Evolutionary conservation across 2,329 filamentous ascomycete genomes (phyloP).

Genomic region (Arthrobotrys entomopaga): DNA sequence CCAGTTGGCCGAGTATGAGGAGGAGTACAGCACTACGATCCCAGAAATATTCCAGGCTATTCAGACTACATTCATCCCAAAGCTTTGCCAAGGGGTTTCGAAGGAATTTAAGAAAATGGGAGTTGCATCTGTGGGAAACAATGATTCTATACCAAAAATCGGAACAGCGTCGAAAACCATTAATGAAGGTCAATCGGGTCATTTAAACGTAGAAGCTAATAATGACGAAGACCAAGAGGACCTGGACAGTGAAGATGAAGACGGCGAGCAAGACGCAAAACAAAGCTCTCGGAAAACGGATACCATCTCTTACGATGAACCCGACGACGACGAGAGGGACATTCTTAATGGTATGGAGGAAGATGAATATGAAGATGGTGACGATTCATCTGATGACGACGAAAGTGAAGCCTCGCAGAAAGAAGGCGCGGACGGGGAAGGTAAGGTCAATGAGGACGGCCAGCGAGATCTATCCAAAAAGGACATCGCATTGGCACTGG

Average conservation of each 20-base stretch:
- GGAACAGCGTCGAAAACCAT: conserved; percentile 68
- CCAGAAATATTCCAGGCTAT: conserved; percentile 81
- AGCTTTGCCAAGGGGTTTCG: conserved; percentile 75
- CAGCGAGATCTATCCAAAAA: conserved; percentile 38
- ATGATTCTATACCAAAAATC: conserved; percentile 80
- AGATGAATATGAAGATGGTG: conserved; percentile 69
- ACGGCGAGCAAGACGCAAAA: conserved; percentile 82
- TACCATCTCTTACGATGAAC: conserved; percentile 84
- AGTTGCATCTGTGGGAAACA: conserved; percentile 69
- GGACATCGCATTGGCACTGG: conserved; percentile 31
- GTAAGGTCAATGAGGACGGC: neutral
- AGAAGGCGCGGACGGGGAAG: conserved; percentile 50
- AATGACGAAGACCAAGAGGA: conserved; percentile 61
- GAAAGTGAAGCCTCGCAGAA: conserved; percentile 60
- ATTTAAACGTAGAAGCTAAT: conserved; percentile 41
- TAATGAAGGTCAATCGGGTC: conserved; percentile 66
- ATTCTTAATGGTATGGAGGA: conserved; percentile 64
- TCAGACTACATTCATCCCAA: conserved; percentile 80
- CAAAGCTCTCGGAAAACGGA: conserved; percentile 79
- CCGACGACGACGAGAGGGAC: conserved; percentile 85
- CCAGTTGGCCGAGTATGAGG: conserved; percentile 80
- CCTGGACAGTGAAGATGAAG: conserved; percentile 75
- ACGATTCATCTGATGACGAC: conserved; percentile 67
- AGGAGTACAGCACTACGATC: conserved; percentile 83
- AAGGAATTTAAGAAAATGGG: conserved; percentile 83